Base-by-base conservation (phyloP, 805 yeast species). In the Spathaspora gorwiae region DNA sequence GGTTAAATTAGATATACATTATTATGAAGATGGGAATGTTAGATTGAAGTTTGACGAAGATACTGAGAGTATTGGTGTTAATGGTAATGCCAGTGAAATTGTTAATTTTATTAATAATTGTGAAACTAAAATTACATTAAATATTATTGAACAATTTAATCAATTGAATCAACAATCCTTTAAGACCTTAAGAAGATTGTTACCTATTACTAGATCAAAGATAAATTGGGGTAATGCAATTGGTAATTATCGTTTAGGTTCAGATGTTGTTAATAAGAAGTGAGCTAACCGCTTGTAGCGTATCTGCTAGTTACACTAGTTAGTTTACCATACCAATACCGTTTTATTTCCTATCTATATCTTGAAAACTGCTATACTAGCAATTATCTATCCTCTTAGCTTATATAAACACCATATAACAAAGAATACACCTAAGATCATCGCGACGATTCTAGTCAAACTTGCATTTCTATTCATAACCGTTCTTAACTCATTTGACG, bases 11-110 rank as follows among this genome's bases (percentile, higher is more conserved):
- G 90, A 87, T 52, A 84, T 90, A 35, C 99, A 92, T 64, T 94
- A 90, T 64, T 94, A 79, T 61, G 99, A 92, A 66, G 98, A 92
- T 54, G 99, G 99, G 29, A 92, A 92, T 58, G 98, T 92, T 14
- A 76, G 92, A 43, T 77, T 94, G 56, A 81, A 78, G 49, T 68
- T 61, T 36, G 62, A 64, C 8, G 72, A 71, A 26, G 54, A 56
- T 4, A 53, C 76, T 1, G 55, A 54, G 6, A 44, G 54, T 1
- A 45, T 46, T 2, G 6, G 13, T n/a, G 13, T 42, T n/a, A 61
- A 60, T 3, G 56, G 65, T 3, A 49, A 47, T 36, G 65, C 67
- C 3, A 53, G 59, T 6, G 52, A 51, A 5, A 62, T 71, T 40
- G 65, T 81, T 33, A 65, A 75, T 46, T 60, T 69, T 34, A 84